Evolutionary conservation across 345 rosid species (phyloP).

Genomic region (Sapria himalayana): DNA sequence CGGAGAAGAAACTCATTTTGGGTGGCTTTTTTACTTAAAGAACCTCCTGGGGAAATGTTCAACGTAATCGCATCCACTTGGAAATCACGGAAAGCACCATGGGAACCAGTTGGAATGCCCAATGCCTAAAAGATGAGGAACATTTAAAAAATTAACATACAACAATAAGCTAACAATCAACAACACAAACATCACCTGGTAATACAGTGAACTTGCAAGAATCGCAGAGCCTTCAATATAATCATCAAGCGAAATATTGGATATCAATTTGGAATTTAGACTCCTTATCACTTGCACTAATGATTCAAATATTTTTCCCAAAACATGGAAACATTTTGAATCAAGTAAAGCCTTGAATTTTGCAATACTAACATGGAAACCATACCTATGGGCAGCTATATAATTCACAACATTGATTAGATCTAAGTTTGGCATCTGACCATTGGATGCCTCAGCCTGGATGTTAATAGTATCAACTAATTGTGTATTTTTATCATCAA

Average conservation of each 20-base stretch:
- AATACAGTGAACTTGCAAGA: conserved; percentile 72
- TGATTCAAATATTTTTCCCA: conserved; percentile 42
- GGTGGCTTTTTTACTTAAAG: conserved; percentile 21
- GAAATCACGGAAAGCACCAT: conserved; percentile 90
- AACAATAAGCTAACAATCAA: not conserved
- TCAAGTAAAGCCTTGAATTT: conserved; percentile 40
- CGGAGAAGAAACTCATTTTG: conserved; percentile 47
- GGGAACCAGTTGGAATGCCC: conserved; percentile 87
- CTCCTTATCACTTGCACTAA: conserved; percentile 35
- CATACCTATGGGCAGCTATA: conserved; percentile 79
- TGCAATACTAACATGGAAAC: conserved; percentile 51
- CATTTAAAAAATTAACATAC: conserved; percentile 4
- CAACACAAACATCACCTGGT: conserved; percentile 32
- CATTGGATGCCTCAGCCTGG: conserved; percentile 90
- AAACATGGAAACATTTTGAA: conserved; percentile 28
- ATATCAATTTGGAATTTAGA: conserved; percentile 52
- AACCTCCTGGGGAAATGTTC: conserved; percentile 46
- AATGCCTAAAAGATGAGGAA: conserved; percentile 36
- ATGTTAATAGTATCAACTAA: conserved; percentile 48
- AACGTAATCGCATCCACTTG: conserved; percentile 91
- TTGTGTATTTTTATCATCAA: conserved; percentile 21
- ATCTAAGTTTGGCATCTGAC: conserved; percentile 96
- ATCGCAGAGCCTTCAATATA: conserved; percentile 71
- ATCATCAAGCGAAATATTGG: conserved; percentile 59
- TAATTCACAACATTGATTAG: conserved; percentile 76